A percentile compares a stretch with the other conserved stretches of the same genome.
These are phyloP conservation scores for Microcyclosporella mali DNA, from an alignment of 2,329 filamentous ascomycete genomes.

Conservation along the genomic window DNA sequence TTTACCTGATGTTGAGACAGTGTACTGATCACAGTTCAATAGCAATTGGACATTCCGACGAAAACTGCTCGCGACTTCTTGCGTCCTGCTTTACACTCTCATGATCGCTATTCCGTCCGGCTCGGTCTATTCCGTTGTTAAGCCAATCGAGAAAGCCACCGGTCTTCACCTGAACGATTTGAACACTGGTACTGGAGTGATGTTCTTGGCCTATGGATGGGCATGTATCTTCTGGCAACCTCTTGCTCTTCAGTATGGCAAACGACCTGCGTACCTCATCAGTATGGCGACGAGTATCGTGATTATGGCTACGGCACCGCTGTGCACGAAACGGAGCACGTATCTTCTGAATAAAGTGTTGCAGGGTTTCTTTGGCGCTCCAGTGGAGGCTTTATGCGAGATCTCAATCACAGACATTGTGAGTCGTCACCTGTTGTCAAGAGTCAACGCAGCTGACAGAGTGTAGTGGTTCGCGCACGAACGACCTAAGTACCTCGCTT, in stretches of 20 bases:
- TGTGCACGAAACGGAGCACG: constrained; percentile 40
- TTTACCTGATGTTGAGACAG: background rate
- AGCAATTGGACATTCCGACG: constrained; percentile 41
- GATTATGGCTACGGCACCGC: constrained; percentile 39
- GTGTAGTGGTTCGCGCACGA: constrained; percentile 25
- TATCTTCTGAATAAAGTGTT: constrained; percentile 45
- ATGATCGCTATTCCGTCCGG: constrained; percentile 45
- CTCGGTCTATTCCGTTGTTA: constrained; percentile 45
- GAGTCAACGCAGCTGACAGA: background rate
- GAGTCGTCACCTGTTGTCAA: background rate
- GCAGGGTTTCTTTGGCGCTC: constrained; percentile 44
- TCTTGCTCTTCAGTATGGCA: constrained; percentile 47
- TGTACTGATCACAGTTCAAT: background rate
- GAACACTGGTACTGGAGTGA: constrained; percentile 46
- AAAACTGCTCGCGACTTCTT: constrained; percentile 39
- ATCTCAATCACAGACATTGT: constrained; percentile 21
- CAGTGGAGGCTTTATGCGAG: constrained; percentile 44
- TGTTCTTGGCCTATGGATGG: constrained; percentile 48
- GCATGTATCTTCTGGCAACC: constrained; percentile 49
- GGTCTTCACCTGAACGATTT: constrained; percentile 41
- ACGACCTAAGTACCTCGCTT: constrained; percentile 26
- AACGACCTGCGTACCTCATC: constrained; percentile 43
- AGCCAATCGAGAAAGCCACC: constrained; percentile 43
- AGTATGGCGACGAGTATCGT: constrained; percentile 37
- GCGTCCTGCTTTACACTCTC: constrained; percentile 39